Evolutionary conservation across 345 rosid genomes (phyloP).

Genomic region (Leavenworthia alabamica): DNA sequence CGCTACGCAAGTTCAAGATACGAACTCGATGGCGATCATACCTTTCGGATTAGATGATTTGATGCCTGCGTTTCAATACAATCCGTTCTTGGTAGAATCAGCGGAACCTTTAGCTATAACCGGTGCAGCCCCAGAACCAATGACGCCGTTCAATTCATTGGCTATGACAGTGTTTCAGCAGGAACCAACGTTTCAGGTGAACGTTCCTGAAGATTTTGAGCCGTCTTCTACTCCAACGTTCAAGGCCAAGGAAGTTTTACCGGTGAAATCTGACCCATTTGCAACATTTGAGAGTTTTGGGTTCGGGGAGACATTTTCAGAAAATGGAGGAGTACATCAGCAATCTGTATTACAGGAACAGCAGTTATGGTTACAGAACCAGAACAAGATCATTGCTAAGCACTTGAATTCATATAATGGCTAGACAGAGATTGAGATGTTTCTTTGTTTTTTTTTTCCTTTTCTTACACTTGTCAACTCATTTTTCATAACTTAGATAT

Average conservation of each 20-base stretch:
- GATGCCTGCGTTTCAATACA: slow-evolving; percentile 21
- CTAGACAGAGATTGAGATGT: slow-evolving; percentile 18
- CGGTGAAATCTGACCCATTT: slow-evolving; percentile 45
- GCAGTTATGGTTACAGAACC: slow-evolving; percentile 61
- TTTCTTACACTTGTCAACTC: slow-evolving; percentile 12
- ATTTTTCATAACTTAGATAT: slow-evolving; percentile 7
- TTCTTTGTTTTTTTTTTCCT: not conserved
- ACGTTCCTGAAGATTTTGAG: slow-evolving; percentile 24
- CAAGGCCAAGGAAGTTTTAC: not conserved
- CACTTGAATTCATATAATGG: slow-evolving; percentile 32
- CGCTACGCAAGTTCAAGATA: slow-evolving; percentile 20
- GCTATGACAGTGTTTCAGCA: slow-evolving; percentile 28
- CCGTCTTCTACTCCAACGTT: slow-evolving; percentile 28
- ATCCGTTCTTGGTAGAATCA: slow-evolving; percentile 47
- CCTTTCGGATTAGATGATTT: slow-evolving; percentile 20
- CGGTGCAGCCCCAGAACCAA: not conserved
- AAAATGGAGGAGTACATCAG: slow-evolving; percentile 28
- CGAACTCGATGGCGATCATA: slow-evolving; percentile 16
- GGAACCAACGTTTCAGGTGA: slow-evolving; percentile 52
- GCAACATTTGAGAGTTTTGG: slow-evolving; percentile 32
- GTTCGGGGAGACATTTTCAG: slow-evolving; percentile 19
- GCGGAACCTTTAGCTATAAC: not conserved
- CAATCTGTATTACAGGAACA: slow-evolving; percentile 48
- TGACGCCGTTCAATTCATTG: slow-evolving; percentile 1
- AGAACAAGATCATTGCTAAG: slow-evolving; percentile 66